Evolutionary conservation across 805 yeast genomes (phyloP).

Genomic region (Monosporozyma servazzii): DNA sequence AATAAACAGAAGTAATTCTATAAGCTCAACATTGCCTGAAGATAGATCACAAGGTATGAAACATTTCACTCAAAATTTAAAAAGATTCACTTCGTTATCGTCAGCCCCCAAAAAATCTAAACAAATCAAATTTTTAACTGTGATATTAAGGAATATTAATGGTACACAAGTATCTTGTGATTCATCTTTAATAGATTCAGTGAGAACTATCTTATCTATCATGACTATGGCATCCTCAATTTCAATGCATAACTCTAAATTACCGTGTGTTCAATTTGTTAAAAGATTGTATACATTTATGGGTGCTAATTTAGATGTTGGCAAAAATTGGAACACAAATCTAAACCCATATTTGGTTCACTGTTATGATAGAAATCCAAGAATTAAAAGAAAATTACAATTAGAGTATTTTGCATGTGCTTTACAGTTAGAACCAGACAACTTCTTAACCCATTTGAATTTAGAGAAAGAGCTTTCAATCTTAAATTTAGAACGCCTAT

Average conservation of each 20-base stretch:
- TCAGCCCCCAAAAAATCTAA: slow-evolving; percentile 3
- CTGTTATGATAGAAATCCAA: slow-evolving; percentile 14
- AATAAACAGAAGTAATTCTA: background rate
- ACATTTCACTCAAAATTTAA: slow-evolving; percentile 21
- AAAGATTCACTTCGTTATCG: slow-evolving; percentile 16
- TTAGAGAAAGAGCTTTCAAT: slow-evolving; percentile 10
- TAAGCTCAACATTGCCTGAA: background rate
- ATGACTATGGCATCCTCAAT: slow-evolving; percentile 11
- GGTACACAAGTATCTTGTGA: slow-evolving; percentile 12
- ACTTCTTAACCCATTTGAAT: slow-evolving; percentile 19
- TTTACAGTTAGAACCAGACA: slow-evolving; percentile 21
- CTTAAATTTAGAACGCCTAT: slow-evolving; percentile 13
- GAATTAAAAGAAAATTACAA: slow-evolving; percentile 12
- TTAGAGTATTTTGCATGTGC: slow-evolving; percentile 20
- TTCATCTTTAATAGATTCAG: slow-evolving; percentile 13
- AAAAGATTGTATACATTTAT: slow-evolving; percentile 6
- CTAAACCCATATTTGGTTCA: slow-evolving; percentile 10
- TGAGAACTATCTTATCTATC: slow-evolving; percentile 8
- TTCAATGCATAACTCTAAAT: slow-evolving; percentile 4
- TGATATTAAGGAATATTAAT: slow-evolving; percentile 14
- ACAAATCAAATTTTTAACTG: slow-evolving; percentile 12
- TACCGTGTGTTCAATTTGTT: slow-evolving; percentile 10
- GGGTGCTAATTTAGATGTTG: slow-evolving; percentile 12
- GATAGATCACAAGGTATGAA: slow-evolving; percentile 12
- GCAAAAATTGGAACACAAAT: slow-evolving; percentile 12